phyloP scores from a whole-genome alignment of 192 early-diverging fungal species.

The Phlyctochytrium planicorne region DNA sequence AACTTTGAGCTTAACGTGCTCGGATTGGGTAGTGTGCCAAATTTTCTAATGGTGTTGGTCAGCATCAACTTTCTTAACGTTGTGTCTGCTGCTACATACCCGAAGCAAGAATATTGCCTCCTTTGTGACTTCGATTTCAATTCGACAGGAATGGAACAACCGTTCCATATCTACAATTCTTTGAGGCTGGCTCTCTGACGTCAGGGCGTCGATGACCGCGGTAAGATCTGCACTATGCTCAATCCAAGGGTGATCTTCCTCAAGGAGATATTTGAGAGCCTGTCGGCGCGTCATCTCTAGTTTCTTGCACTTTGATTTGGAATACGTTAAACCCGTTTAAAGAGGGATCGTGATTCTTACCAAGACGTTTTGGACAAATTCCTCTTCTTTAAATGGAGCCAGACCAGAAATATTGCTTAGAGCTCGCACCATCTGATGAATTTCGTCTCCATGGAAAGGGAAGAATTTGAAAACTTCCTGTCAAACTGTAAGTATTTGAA shows the following conservation, averaged over 20 bases:
- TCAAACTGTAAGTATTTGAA: slow-evolving; percentile 2
- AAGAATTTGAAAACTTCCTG: slow-evolving; percentile 40
- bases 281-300: slow-evolving; percentile 20
- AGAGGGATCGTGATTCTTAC: slow-evolving; percentile 8
- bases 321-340: neutral
- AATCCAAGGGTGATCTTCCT: slow-evolving; percentile 34
- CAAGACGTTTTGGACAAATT: slow-evolving; percentile 33
- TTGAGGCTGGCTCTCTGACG: slow-evolving; percentile 21
- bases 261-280: slow-evolving; percentile 23
- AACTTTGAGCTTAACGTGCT: slow-evolving; percentile 24
- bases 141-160: slow-evolving; percentile 40
- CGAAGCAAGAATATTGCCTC: slow-evolving; percentile 26
- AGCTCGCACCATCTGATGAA: slow-evolving; percentile 15
- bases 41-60: slow-evolving; percentile 5
- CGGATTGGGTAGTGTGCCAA: slow-evolving; percentile 29
- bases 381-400: slow-evolving; percentile 21
- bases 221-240: slow-evolving; percentile 20
- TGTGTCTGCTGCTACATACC: neutral
- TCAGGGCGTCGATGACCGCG: slow-evolving; percentile 19
- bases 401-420: slow-evolving; percentile 17
- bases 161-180: slow-evolving; percentile 34
- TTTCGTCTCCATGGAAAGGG: slow-evolving; percentile 36
- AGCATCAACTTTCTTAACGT: neutral
- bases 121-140: slow-evolving; percentile 34
- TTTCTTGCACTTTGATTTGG: slow-evolving; percentile 23